These are phyloP conservation scores for Mimosa bimucronata DNA, from an alignment of 306 rosid species.

Conservation along the genomic window DNA sequence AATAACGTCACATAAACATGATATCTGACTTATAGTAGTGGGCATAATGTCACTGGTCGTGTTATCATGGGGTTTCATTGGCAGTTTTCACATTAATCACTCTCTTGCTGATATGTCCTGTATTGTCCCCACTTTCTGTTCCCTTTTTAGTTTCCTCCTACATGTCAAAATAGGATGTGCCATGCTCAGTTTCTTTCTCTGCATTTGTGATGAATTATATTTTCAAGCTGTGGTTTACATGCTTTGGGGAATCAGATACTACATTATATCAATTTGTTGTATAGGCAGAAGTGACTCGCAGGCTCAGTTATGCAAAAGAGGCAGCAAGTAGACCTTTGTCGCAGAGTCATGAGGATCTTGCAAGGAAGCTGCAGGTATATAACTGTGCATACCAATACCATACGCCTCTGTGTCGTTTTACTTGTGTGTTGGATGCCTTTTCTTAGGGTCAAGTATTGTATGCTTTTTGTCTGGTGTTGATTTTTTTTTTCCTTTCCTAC, in stretches of 20 bases:
- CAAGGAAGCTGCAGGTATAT: slow-evolving; percentile 86
- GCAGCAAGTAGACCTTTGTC: slow-evolving; percentile 66
- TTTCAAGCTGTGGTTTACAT: slow-evolving; percentile 13
- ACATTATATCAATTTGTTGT: slow-evolving; percentile 27
- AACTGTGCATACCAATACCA: background rate
- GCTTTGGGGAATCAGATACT: background rate
- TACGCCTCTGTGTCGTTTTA: background rate
- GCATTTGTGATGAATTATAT: slow-evolving; percentile 8
- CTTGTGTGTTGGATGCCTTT: background rate
- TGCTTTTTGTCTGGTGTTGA: background rate
- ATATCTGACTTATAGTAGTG: background rate
- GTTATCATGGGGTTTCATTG: background rate
- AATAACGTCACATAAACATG: background rate
- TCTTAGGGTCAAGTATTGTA: background rate
- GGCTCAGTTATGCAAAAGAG: slow-evolving; percentile 81
- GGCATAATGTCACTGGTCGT: background rate
- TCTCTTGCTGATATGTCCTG: background rate
- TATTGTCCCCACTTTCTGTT: background rate
- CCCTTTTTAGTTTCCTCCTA: background rate
- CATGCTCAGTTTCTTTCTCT: slow-evolving; percentile 3
- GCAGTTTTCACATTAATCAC: background rate
- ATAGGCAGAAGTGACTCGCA: slow-evolving; percentile 94
- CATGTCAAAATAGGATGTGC: background rate
- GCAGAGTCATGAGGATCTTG: slow-evolving; percentile 94
- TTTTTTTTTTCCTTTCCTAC: background rate